Conservation (phyloP, 148 eudicot species). For the Heliamphora exappendiculata region DNA sequence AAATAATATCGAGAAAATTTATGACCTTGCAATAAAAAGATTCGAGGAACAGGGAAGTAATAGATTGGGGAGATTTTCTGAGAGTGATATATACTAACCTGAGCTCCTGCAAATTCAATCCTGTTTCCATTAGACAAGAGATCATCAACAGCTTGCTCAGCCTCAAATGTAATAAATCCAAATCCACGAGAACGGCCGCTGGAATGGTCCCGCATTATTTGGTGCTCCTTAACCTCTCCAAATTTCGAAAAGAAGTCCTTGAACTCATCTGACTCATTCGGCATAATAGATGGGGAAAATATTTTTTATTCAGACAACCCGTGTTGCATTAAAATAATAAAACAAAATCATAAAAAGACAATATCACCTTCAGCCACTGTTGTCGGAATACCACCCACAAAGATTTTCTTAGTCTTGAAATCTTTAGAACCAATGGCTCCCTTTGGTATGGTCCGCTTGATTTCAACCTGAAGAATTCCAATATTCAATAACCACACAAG, state of each 20-base stretch:
- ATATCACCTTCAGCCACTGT: slow-evolving; percentile 42
- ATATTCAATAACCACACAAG: neutral
- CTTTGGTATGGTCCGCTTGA: slow-evolving; percentile 57
- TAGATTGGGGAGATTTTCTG: neutral
- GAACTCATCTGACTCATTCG: slow-evolving; percentile 41
- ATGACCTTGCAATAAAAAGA: neutral
- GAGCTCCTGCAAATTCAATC: slow-evolving; percentile 57
- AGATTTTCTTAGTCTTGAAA: slow-evolving; percentile 52
- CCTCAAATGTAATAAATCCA: slow-evolving; percentile 50
- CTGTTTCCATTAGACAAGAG: slow-evolving; percentile 47
- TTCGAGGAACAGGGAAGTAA: neutral
- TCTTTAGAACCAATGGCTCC: slow-evolving; percentile 45
- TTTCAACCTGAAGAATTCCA: slow-evolving; percentile 37
- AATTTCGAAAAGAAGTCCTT: slow-evolving; percentile 46
- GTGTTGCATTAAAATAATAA: neutral
- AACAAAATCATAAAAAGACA: neutral
- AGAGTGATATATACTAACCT: slow-evolving; percentile 21
- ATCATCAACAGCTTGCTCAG: slow-evolving; percentile 53
- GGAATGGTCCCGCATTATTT: slow-evolving; percentile 55
- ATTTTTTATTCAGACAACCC: neutral
- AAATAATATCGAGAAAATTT: neutral
- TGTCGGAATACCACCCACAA: slow-evolving; percentile 61
- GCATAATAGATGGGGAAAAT: neutral
- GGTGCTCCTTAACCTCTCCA: slow-evolving; percentile 50
- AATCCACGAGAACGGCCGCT: slow-evolving; percentile 58